Conservation (phyloP, 306 rosid genomes). For the Trifolium fragiferum region DNA sequence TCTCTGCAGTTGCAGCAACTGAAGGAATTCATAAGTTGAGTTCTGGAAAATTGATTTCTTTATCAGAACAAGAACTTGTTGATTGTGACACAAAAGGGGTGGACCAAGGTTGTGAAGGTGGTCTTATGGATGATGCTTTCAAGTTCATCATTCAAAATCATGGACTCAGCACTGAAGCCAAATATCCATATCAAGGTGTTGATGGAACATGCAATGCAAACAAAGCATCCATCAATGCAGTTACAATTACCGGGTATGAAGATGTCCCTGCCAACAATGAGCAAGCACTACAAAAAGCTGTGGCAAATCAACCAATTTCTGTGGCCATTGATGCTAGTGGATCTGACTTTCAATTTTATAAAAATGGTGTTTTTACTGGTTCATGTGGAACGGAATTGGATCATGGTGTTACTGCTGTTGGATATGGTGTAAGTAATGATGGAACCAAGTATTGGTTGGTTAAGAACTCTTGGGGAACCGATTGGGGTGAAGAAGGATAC, state of each 20-base stretch:
- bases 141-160: conserved; percentile 6
- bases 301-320: conserved; percentile 11
- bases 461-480: background rate
- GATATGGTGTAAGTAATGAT: conserved; percentile 4
- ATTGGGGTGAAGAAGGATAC: conserved; percentile 9
- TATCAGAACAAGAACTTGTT: conserved; percentile 23
- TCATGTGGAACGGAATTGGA: conserved; percentile 15
- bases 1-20: background rate
- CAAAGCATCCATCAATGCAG: background rate
- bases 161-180: background rate
- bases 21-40: conserved; percentile 7
- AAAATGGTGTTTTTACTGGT: background rate
- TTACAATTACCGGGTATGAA: background rate
- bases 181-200: background rate
- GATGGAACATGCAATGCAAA: conserved; percentile 5
- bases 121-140: conserved; percentile 25
- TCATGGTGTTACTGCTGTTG: conserved; percentile 8
- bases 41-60: background rate
- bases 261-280: conserved; percentile 1
- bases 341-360: conserved; percentile 6
- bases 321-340: conserved; percentile 16
- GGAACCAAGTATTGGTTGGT: conserved; percentile 14
- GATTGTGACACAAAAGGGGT: conserved; percentile 13
- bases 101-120: conserved; percentile 17
- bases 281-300: conserved; percentile 1